A percentile compares a stretch with the other conserved stretches of the same genome.
Evolutionary conservation across 108 stramenopile species (phyloP).

Genomic region (Pelagomonas calceolata): DNA sequence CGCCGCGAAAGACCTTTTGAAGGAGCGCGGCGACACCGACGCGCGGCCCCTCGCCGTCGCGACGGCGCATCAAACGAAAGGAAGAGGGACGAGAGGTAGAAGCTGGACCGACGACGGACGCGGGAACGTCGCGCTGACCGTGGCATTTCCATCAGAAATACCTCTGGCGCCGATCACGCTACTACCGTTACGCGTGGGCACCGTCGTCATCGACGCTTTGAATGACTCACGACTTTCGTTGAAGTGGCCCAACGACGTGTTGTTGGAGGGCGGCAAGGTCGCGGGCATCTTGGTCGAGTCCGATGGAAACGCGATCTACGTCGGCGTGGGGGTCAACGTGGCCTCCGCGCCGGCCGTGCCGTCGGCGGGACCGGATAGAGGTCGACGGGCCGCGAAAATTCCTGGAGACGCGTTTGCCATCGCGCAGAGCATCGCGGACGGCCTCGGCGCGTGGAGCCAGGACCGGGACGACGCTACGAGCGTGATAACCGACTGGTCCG

Average conservation of each 20-base stretch:
- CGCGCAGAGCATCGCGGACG: background rate
- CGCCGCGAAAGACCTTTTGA: background rate
- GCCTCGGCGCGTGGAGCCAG: background rate
- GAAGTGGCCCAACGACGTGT: constrained; percentile 19
- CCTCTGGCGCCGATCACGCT: constrained; percentile 5
- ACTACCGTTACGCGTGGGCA: constrained; percentile 1
- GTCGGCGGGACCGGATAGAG: background rate
- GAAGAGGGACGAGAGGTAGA: constrained; percentile 4
- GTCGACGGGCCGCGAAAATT: background rate
- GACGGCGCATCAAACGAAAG: background rate
- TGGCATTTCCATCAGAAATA: background rate
- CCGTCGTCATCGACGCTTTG: background rate
- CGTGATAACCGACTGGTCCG: background rate
- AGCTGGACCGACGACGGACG: background rate
- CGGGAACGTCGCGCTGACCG: background rate
- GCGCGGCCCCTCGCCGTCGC: background rate
- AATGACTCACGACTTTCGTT: background rate
- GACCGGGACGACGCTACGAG: background rate
- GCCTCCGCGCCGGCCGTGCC: background rate
- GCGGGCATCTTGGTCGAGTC: constrained; percentile 7
- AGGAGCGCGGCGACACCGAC: background rate
- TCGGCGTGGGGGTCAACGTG: background rate
- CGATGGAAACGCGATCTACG: background rate
- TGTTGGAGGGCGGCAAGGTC: constrained; percentile 11
- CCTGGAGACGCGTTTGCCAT: background rate